Percentiles rank a stretch among this genome's conserved stretches.
Evolutionary conservation across 306 rosid genomes (phyloP).

Genomic region (Abrus pulchellus): DNA sequence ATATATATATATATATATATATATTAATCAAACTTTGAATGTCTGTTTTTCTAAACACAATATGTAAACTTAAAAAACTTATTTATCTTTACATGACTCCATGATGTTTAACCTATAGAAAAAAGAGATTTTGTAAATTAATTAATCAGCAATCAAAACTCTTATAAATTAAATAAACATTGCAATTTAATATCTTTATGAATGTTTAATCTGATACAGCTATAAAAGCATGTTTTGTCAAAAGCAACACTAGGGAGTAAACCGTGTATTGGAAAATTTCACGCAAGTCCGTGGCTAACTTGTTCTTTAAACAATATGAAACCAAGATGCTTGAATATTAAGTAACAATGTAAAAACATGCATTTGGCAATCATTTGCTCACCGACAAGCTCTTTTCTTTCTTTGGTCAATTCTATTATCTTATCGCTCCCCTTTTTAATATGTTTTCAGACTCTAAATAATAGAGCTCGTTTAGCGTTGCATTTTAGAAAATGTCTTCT

Average conservation of each 20-base stretch:
- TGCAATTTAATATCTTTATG: neutral
- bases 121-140: neutral
- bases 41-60: no score
- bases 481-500: neutral
- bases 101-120: neutral
- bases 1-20: no score
- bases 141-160: neutral
- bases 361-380: conserved; percentile 30
- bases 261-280: neutral
- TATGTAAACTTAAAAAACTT: no score
- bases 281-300: neutral
- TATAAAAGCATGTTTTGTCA: no score
- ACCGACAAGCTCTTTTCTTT: conserved; percentile 34
- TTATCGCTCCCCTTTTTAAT: neutral
- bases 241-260: neutral
- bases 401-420: neutral
- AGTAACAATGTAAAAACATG: conserved; percentile 21
- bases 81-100: no score
- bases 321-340: neutral
- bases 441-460: neutral
- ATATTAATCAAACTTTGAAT: no score
- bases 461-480: neutral
- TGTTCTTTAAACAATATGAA: neutral
- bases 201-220: neutral
- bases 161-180: neutral